Conservation (phyloP, 371 early-diverging fungal genomes). For the Paraphysoderma sedebokerense region DNA sequence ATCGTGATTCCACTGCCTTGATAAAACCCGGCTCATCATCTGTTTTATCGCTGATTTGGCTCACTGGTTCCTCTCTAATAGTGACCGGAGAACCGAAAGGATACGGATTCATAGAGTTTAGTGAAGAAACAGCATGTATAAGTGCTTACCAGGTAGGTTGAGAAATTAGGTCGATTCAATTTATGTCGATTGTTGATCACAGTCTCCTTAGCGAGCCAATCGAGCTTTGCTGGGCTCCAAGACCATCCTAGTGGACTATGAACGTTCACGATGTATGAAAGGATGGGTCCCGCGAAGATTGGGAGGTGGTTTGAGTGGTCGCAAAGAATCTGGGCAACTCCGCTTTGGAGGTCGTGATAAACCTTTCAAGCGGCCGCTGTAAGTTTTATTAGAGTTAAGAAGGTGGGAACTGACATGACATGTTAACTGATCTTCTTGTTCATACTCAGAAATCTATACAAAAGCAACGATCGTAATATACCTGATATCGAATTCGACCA, state of each 20-base stretch:
- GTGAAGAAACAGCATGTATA: slow-evolving; percentile 10
- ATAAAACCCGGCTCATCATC: too few species aligned
- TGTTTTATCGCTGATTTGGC: neutral
- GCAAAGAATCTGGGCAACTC: slow-evolving; percentile 40
- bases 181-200: slow-evolving; percentile 18
- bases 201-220: too few species aligned
- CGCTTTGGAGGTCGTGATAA: slow-evolving; percentile 39
- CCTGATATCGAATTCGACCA: slow-evolving; percentile 8
- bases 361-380: slow-evolving; percentile 27
- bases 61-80: slow-evolving; percentile 4
- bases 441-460: slow-evolving; percentile 5
- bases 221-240: too few species aligned
- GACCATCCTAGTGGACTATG: slow-evolving; percentile 36
- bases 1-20: too few species aligned
- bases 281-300: slow-evolving; percentile 39
- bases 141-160: slow-evolving; percentile 19
- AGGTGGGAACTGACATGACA: neutral
- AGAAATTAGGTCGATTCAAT: slow-evolving; percentile 9
- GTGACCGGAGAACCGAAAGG: slow-evolving; percentile 36
- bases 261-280: slow-evolving; percentile 27
- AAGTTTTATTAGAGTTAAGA: slow-evolving; percentile 4
- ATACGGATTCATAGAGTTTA: slow-evolving; percentile 34
- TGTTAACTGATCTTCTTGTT: neutral
- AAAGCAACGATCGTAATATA: slow-evolving; percentile 10
- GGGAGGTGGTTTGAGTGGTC: slow-evolving; percentile 42